A percentile compares a stretch with the other conserved stretches of the same genome.
These are phyloP conservation scores for Coemansia sp. DNA, from an alignment of 192 early-diverging fungal genomes.

Conservation along the genomic window DNA sequence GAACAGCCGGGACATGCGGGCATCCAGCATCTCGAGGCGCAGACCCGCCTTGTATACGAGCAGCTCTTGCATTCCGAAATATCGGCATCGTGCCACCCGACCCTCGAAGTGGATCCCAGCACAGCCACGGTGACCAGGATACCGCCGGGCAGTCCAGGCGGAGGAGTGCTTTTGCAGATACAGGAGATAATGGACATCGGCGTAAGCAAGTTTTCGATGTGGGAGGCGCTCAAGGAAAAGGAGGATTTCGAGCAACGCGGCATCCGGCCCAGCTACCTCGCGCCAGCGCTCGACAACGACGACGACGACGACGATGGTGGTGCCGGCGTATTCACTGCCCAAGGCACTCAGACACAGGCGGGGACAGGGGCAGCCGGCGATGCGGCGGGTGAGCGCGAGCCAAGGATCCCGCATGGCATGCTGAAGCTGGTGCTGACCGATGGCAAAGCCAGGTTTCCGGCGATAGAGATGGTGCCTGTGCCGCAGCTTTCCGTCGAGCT, in stretches of 20 bases:
- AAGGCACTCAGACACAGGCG: conserved; percentile 8
- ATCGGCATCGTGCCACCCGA: conserved; percentile 33
- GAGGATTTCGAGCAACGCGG: conserved; percentile 50
- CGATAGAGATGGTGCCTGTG: conserved; percentile 30
- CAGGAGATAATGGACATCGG: conserved; percentile 48
- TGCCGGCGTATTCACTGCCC: conserved; percentile 16
- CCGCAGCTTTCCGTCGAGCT: conserved; percentile 37
- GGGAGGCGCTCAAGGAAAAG: conserved; percentile 45
- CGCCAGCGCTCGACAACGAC: conserved; percentile 6
- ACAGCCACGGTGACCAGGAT: conserved; percentile 10
- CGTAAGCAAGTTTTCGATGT: conserved; percentile 44
- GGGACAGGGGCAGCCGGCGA: neutral
- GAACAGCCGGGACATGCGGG: neutral
- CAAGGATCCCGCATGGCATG: conserved; percentile 40
- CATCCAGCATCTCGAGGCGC: conserved; percentile 24
- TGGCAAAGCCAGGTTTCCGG: conserved; percentile 24
- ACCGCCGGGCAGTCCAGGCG: no score
- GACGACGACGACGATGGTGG: conserved; percentile 13
- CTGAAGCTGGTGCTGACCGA: conserved; percentile 47
- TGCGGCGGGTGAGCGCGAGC: conserved; percentile 9
- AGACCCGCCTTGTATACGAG: conserved; percentile 37
- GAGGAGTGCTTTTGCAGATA: conserved; percentile 38
- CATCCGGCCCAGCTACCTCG: conserved; percentile 44
- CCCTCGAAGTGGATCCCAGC: conserved; percentile 5
- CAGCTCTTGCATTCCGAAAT: conserved; percentile 47